Evolutionary conservation across 257 asterid genomes (phyloP), one percentile per base, ranked within the genome.

Genomic region (Nemophila menziesii): DNA sequence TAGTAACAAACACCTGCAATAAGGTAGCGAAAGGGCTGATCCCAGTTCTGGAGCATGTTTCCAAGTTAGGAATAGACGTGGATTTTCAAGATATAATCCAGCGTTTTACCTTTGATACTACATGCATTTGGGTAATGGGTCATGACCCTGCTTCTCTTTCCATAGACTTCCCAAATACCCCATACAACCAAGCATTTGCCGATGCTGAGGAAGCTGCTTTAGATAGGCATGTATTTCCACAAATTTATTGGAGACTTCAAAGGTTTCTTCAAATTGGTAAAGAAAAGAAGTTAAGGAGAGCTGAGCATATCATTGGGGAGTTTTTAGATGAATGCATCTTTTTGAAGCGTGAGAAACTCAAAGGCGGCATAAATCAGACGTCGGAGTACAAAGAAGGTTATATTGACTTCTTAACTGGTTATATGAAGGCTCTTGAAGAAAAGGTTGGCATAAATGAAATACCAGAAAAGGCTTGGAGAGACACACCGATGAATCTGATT

Each of bases 71-170:
- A 1, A 13, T 10, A 1, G 57, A 48, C 11, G 20, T 77, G 11
- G 86, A 77, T 33, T 11, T 77, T 43, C 86, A 73, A 38, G 82
- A 77, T 33, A 42, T 69, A 34, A 69, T 77, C 49, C 79, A 73
- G 43, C 55, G 86, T 51, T 48, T 58, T 12, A 67, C 77, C 5
- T 69, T 73, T 20, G 86, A 77, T 17, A 56, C 79, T 0, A 77
- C 72, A 8, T 69, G 77, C 12, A 29, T 5, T n/a, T 2, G 72
- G 46, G 62, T 70, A 8, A 70, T 77, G 0, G 82, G 82, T 0
- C 67, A 48, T 19, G 74, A 77, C 43, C 82, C 82, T 5, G 77
- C 77, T 4, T 67, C 79, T 7, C 43, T 73, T 4, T 62, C 79
- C 0, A 1, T 45, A 0, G 56, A 70, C 20, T 44, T 78, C 12